A percentile compares a stretch with the other conserved stretches of the same genome.
Conservation (phyloP, 2,329 filamentous ascomycete genomes). For the Trichoderma sp. region DNA sequence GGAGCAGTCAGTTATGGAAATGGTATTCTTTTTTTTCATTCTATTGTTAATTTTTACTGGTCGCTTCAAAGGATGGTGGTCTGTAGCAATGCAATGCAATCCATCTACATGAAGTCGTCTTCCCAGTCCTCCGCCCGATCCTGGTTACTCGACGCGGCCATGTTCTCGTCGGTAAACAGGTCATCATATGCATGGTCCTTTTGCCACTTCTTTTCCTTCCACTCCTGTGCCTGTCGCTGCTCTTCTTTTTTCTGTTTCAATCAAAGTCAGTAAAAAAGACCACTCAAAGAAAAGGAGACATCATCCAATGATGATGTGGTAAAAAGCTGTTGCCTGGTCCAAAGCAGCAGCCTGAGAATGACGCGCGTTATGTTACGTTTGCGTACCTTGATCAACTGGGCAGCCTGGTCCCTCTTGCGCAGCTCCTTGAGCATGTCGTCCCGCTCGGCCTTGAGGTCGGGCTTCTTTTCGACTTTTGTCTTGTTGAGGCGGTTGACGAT, state of each 20-base stretch:
- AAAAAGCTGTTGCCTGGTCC: background rate
- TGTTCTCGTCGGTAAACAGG: constrained; percentile 77
- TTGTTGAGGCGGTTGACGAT: constrained; percentile 98
- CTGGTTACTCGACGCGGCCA: constrained; percentile 79
- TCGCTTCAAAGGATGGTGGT: background rate
- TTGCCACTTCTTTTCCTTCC: constrained; percentile 86
- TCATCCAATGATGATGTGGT: background rate
- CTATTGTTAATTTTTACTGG: background rate
- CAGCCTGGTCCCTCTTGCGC: constrained; percentile 67
- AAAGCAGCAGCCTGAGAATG: background rate
- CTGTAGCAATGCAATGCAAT: background rate
- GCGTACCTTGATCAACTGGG: constrained; percentile 58
- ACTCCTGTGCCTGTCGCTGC: constrained; percentile 68
- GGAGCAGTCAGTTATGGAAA: background rate
- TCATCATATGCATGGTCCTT: constrained; percentile 99
- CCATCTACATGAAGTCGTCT: constrained; percentile 84
- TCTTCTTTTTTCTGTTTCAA: constrained; percentile 69
- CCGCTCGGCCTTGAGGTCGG: constrained; percentile 78
- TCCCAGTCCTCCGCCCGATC: constrained; percentile 73
- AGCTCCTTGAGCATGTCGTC: constrained; percentile 72
- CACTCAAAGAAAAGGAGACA: background rate
- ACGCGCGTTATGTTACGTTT: constrained; percentile 24
- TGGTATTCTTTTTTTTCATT: background rate
- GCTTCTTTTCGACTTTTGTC: constrained; percentile 84
- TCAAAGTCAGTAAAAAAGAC: background rate